Percentiles rank a stretch among this genome's conserved stretches.
Conservation (phyloP, 257 asterid species). For the Sherardia arvensis region DNA sequence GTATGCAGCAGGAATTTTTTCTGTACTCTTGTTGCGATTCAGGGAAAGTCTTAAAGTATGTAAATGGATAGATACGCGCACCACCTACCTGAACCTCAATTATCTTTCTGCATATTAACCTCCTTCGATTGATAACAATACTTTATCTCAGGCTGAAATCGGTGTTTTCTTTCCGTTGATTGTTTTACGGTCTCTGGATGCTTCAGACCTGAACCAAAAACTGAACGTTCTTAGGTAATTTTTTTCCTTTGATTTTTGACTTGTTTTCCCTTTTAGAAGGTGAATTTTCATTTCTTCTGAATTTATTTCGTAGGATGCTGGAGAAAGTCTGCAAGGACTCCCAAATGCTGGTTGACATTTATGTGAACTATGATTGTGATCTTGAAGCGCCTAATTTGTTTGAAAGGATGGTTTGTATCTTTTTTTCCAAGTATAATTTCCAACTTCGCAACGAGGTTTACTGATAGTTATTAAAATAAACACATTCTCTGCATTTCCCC, state of each 20-base stretch:
- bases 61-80: neutral
- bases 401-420: slow-evolving; percentile 63
- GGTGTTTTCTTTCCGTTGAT: slow-evolving; percentile 95
- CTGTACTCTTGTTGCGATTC: slow-evolving; percentile 75
- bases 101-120: slow-evolving; percentile 9
- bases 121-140: slow-evolving; percentile 19
- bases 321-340: slow-evolving; percentile 93
- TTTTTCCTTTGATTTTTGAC: neutral
- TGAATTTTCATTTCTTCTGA: slow-evolving; percentile 3
- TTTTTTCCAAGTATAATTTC: slow-evolving; percentile 11
- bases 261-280: neutral
- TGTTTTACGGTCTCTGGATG: slow-evolving; percentile 76
- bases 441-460: slow-evolving; percentile 9
- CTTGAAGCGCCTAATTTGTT: slow-evolving; percentile 92
- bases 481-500: slow-evolving; percentile 20
- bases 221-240: slow-evolving; percentile 72
- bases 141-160: slow-evolving; percentile 76
- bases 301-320: slow-evolving; percentile 66
- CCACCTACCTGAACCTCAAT: slow-evolving; percentile 8
- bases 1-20: slow-evolving; percentile 90
- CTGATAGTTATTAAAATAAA: slow-evolving; percentile 5
- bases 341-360: slow-evolving; percentile 96
- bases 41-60: slow-evolving; percentile 93
- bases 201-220: slow-evolving; percentile 77
- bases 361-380: slow-evolving; percentile 97